These are phyloP conservation scores for Penicillium sp. DNA, from an alignment of 2,329 filamentous ascomycete genomes.

Conservation along the genomic window DNA sequence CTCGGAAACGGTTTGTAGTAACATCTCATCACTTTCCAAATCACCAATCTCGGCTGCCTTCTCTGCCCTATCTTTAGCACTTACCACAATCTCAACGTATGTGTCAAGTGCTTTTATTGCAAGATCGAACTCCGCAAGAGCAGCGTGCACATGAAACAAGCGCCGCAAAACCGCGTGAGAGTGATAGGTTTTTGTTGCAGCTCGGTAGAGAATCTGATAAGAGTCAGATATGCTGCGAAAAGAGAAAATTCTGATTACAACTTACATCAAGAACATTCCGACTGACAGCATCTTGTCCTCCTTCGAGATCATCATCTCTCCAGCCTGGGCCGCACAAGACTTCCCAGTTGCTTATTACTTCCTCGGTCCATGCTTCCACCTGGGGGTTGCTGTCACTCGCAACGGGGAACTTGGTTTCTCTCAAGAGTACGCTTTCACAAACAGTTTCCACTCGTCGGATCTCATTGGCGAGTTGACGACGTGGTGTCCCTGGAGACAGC, in stretches of 20 bases:
- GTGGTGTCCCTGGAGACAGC: slow-evolving; percentile 39
- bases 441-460: slow-evolving; percentile 72
- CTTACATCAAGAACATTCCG: slow-evolving; percentile 68
- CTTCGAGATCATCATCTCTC: slow-evolving; percentile 76
- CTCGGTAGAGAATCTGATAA: slow-evolving; percentile 72
- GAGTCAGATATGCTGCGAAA: slow-evolving; percentile 1
- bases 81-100: slow-evolving; percentile 82
- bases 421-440: slow-evolving; percentile 75
- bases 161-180: slow-evolving; percentile 83
- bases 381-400: slow-evolving; percentile 74
- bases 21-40: slow-evolving; percentile 73
- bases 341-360: slow-evolving; percentile 80
- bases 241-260: slow-evolving; percentile 11
- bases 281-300: slow-evolving; percentile 71
- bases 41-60: slow-evolving; percentile 63
- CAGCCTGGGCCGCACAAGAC: slow-evolving; percentile 75
- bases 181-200: slow-evolving; percentile 90
- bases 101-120: slow-evolving; percentile 88
- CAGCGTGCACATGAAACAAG: slow-evolving; percentile 81
- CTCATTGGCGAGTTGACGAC: slow-evolving; percentile 67
- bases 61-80: slow-evolving; percentile 76
- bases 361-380: slow-evolving; percentile 76
- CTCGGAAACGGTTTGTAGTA: slow-evolving; percentile 74
- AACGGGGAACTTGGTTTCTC: slow-evolving; percentile 77
- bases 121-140: slow-evolving; percentile 85